Evolutionary conservation across 2,329 filamentous ascomycete genomes (phyloP), one percentile per base, ranked within the genome.

Genomic region (Colletotrichum somersetense): DNA sequence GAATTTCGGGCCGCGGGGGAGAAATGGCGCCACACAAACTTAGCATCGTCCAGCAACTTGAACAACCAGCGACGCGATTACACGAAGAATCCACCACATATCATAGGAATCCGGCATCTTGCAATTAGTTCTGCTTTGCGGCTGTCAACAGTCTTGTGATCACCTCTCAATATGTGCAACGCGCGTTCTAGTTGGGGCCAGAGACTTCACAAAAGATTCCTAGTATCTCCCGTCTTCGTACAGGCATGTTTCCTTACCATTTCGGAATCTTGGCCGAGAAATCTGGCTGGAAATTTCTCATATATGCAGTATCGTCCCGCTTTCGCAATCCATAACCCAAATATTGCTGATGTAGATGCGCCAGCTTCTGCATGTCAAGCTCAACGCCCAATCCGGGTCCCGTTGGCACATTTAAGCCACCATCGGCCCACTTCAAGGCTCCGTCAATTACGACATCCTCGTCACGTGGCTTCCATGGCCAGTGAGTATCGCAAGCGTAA

Each of bases 401-500:
- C 0, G 75, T 79, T 0, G 82, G 82, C 30, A 83, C 82, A 0
- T 76, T 46, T 5, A 83, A 71, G 1, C 79, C 81, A 0, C 82
- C 82, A 50, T 83, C 77, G 0, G 62, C 73, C 82, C 82, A 84
- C 35, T 75, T 78, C 66, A 84, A 55, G 0, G 78, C 77, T 1
- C 81, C 81, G n/a, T 81, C 78, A 10, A 80, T 70, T 56, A 84
- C 75, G 6, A 84, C 81, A 61, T 84, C 83, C 72, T 84, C 83
- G 8, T 83, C 80, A 0, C 80, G 78, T 3, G 79, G 80, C 76
- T 84, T 84, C 83, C 83, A 84, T 8, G 83, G 83, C 83, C 83
- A 84, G 69, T 84, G 83, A 0, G 83, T 84, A 62, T 84, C 83
- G 59, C 83, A 84, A 0, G 82, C 82, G 53, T 84, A 84, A 74